A percentile compares a stretch with the other conserved stretches of the same genome.
phyloP scores from a whole-genome alignment of 1,139 yeast genomes.

The Candida tropicalis region DNA sequence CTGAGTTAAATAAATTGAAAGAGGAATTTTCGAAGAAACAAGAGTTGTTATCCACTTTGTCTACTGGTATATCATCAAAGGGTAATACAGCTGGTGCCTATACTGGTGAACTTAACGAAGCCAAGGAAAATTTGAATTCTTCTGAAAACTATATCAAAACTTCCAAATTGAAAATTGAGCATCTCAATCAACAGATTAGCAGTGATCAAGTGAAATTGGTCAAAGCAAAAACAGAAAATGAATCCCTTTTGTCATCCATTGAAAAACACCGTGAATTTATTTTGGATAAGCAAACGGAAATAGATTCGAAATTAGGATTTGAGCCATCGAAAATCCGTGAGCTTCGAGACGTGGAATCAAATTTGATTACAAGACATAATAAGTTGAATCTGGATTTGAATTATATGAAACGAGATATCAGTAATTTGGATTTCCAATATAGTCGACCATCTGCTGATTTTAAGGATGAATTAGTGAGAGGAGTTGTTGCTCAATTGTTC shows the following conservation, averaged over 20 bases:
- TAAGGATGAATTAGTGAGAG: slow-evolving; percentile 67
- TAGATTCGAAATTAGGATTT: slow-evolving; percentile 58
- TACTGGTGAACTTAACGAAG: slow-evolving; percentile 68
- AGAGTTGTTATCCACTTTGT: slow-evolving; percentile 77
- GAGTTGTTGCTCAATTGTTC: slow-evolving; percentile 88
- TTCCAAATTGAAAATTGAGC: slow-evolving; percentile 58
- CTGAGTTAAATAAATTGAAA: slow-evolving; percentile 46
- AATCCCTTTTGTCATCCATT: slow-evolving; percentile 43
- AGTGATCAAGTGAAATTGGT: slow-evolving; percentile 55
- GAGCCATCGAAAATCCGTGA: slow-evolving; percentile 50
- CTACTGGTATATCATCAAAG: slow-evolving; percentile 88
- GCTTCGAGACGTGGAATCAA: slow-evolving; percentile 47
- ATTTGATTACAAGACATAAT: slow-evolving; percentile 28
- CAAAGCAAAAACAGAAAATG: slow-evolving; percentile 59
- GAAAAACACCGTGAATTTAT: slow-evolving; percentile 44
- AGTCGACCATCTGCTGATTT: slow-evolving; percentile 65
- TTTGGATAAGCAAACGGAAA: slow-evolving; percentile 40
- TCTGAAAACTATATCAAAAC: slow-evolving; percentile 62
- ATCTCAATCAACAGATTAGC: slow-evolving; percentile 55
- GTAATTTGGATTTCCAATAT: slow-evolving; percentile 74
- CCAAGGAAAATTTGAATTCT: slow-evolving; percentile 58
- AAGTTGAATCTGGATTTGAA: slow-evolving; percentile 55
- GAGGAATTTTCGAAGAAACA: slow-evolving; percentile 63
- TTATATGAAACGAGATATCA: slow-evolving; percentile 61
- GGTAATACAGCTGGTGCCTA: slow-evolving; percentile 83